Evolutionary conservation across 306 rosid species (phyloP).

Genomic region (Amphicarpaea edgeworthii): DNA sequence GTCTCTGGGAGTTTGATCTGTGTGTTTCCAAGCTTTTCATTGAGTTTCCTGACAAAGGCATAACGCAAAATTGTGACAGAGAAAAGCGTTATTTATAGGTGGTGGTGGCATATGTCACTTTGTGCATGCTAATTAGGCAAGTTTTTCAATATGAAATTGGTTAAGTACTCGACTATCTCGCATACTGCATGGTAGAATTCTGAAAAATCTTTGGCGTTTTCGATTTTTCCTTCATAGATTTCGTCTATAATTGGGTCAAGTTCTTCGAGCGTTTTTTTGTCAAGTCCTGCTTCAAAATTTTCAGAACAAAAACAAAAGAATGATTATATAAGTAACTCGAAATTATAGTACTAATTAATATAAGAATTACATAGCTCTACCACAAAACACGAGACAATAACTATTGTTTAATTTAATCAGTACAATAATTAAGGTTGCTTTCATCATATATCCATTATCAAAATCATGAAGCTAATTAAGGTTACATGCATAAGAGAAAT

Average conservation of each 20-base stretch:
- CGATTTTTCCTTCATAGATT: conserved; percentile 33
- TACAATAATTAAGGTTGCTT: not conserved
- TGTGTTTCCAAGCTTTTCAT: conserved; percentile 50
- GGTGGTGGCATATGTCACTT: not conserved
- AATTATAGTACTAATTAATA: too few species aligned
- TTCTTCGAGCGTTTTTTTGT: conserved; percentile 49
- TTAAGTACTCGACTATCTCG: conserved; percentile 62
- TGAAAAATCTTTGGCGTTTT: not conserved
- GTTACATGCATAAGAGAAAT: conserved; percentile 8
- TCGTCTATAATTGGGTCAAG: conserved; percentile 38
- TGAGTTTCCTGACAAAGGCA: conserved; percentile 59
- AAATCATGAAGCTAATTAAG: not conserved
- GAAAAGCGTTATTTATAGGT: not conserved
- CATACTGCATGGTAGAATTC: conserved; percentile 59
- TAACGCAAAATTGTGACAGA: not conserved
- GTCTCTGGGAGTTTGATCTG: conserved; percentile 50
- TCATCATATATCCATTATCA: not conserved
- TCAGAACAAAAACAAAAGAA: not conserved
- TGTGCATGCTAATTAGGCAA: not conserved
- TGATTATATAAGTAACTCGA: not conserved
- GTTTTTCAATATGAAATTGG: conserved; percentile 1
- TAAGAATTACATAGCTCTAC: too few species aligned
- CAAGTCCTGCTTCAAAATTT: conserved; percentile 53
- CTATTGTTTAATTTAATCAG: not conserved
- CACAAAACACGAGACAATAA: too few species aligned